A percentile compares a stretch with the other conserved stretches of the same genome.
Evolutionary conservation across 208 protist species (phyloP).

Genomic region (Naegleria fowleri): DNA sequence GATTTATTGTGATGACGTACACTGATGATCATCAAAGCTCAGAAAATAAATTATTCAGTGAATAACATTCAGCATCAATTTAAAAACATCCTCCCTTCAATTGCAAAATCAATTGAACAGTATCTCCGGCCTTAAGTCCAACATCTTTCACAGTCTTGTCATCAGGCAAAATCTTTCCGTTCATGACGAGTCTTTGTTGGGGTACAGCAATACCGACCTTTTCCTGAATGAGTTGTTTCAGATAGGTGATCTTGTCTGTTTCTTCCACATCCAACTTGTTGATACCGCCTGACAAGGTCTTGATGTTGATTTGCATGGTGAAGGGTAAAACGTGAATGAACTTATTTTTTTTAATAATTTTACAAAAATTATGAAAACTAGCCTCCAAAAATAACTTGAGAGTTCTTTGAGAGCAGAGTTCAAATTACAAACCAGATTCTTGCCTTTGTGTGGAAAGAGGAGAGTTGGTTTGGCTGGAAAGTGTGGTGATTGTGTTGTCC

Average conservation of each 20-base stretch:
- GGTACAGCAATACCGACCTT: not conserved
- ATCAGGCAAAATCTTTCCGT: slow-evolving; percentile 19
- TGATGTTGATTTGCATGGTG: slow-evolving; percentile 13
- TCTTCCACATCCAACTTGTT: slow-evolving; percentile 6
- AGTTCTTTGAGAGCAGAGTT: too few relatives aligned
- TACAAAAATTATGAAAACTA: too few relatives aligned
- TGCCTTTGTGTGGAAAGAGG: not conserved
- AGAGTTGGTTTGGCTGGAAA: not conserved
- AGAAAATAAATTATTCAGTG: not conserved
- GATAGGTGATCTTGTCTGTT: not conserved
- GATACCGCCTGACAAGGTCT: not conserved
- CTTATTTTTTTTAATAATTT: too few relatives aligned
- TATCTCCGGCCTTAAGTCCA: not conserved
- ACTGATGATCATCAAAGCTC: too few relatives aligned
- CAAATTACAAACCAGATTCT: too few relatives aligned
- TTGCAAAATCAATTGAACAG: slow-evolving; percentile 25
- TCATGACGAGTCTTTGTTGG: slow-evolving; percentile 18
- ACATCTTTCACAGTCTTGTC: not conserved
- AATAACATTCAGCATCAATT: not conserved
- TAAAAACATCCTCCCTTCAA: slow-evolving; percentile 21
- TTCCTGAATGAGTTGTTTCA: slow-evolving; percentile 13
- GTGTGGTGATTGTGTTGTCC: not conserved
- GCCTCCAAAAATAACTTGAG: too few relatives aligned
- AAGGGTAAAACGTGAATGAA: too few relatives aligned
- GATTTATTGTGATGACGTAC: too few relatives aligned